Evolutionary conservation across 345 rosid genomes (phyloP), one percentile per base, ranked within the genome.

Genomic region (Cardamine resedifolia): DNA sequence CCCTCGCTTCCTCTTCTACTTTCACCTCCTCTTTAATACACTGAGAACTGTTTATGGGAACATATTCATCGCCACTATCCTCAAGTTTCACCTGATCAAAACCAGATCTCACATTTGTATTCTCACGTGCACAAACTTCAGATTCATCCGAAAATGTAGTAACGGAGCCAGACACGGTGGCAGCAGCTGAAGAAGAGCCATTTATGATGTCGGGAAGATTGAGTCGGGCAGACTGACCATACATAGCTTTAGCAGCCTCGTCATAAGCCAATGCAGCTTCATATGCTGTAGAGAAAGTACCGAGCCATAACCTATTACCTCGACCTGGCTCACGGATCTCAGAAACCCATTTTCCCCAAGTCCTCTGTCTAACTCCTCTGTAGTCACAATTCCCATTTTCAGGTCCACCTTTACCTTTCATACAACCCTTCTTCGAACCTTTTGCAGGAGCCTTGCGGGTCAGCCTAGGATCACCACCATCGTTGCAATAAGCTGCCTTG

Each of bases 331-430:
- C 85, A 52, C 98, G 80, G 47, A 93, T 93, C 79, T 90, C 97
- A 1, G 98, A 88, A n/a, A 90, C 96, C 96, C 98, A 92, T 74
- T 88, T 90, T 0, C 98, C 98, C 98, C 98, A 92, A 1, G 85
- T 84, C 76, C 98, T 83, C 76, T 92, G 98, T 74, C 98, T 83
- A 33, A 90, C 97, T 3, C 98, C 98, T 72, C 98, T 76, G 47
- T 85, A 92, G 3, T 64, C 72, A 33, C 85, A 87, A 16, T 12
- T 6, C 9, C 78, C 64, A 31, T 92, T 92, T 21, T 92, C 90
- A 0, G 98, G 97, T 4, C 98, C 97, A n/a, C 97, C 97, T 75
- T 92, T 90, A 10, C 98, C 98, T 70, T 80, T 92, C 98, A 92
- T 92, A 57, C 98, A 90, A 4, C 97, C 97, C 20, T 87, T 92